These are phyloP conservation scores for Cicer yamashitae DNA, from an alignment of 306 rosid species.

Conservation along the genomic window DNA sequence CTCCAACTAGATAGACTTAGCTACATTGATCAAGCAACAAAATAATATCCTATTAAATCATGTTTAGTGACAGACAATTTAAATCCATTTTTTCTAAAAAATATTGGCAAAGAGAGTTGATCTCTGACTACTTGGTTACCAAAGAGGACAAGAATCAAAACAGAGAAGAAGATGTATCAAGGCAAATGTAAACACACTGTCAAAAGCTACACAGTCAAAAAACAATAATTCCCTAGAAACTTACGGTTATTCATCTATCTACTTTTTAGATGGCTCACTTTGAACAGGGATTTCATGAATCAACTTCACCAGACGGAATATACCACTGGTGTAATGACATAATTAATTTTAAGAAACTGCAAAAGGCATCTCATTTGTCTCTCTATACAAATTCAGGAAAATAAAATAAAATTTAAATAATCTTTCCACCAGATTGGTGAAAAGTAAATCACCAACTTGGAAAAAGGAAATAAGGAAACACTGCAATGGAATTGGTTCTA, in stretches of 20 bases:
- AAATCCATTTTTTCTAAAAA: not conserved
- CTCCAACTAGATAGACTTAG: slow-evolving; percentile 5
- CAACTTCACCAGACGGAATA: not conserved
- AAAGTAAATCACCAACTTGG: slow-evolving; percentile 4
- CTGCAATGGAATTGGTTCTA: slow-evolving; percentile 52
- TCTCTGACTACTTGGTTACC: not conserved
- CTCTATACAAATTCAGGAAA: slow-evolving; percentile 25
- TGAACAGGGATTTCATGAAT: not conserved
- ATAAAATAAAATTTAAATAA: slow-evolving; percentile 9
- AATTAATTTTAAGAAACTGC: slow-evolving; percentile 20
- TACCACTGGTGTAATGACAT: slow-evolving; percentile 9
- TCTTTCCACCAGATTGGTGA: slow-evolving; percentile 7
- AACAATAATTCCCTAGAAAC: not conserved
- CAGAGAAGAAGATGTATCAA: not conserved
- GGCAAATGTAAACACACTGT: not conserved
- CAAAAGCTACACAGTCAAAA: not conserved
- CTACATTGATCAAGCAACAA: slow-evolving; percentile 11
- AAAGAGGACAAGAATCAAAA: not conserved
- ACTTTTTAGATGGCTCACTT: not conserved
- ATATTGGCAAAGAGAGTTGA: not conserved
- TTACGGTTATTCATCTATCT: not conserved
- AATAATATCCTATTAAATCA: not conserved
- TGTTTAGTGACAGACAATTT: not conserved
- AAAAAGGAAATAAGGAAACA: slow-evolving; percentile 23
- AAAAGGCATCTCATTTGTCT: slow-evolving; percentile 20